Conservation (phyloP, 495 filamentous ascomycete genomes). For the Xylaria longipes region DNA sequence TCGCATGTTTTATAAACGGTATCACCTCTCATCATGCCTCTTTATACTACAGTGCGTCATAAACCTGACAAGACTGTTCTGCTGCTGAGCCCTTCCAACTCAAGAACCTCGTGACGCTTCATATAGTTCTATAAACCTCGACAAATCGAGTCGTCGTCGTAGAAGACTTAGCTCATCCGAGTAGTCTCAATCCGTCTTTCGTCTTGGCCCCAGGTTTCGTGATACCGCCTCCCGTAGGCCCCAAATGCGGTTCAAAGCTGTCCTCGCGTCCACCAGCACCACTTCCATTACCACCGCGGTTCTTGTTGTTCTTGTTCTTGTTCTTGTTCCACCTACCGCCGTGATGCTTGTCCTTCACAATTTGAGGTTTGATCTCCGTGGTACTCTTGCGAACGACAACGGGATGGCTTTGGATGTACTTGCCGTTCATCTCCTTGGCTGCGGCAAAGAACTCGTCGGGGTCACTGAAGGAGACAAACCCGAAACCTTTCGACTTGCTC, state of each 20-base stretch:
- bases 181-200: slow-evolving; percentile 75
- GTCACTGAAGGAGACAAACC: slow-evolving; percentile 94
- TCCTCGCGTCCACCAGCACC: slow-evolving; percentile 39
- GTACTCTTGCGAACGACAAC: slow-evolving; percentile 84
- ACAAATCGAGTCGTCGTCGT: background rate
- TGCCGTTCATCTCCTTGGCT: slow-evolving; percentile 96
- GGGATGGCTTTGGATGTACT: slow-evolving; percentile 98
- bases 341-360: slow-evolving; percentile 41
- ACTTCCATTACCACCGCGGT: slow-evolving; percentile 37
- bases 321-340: slow-evolving; percentile 43
- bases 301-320: slow-evolving; percentile 40
- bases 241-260: slow-evolving; percentile 52
- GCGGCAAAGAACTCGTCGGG: slow-evolving; percentile 95
- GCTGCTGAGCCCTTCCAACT: background rate
- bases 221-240: slow-evolving; percentile 66
- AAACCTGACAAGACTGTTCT: background rate
- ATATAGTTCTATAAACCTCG: background rate
- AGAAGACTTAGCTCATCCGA: slow-evolving; percentile 64
- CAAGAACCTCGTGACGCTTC: background rate
- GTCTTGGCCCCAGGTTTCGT: slow-evolving; percentile 81
- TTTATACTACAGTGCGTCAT: background rate
- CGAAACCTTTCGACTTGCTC: slow-evolving; percentile 93
- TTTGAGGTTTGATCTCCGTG: slow-evolving; percentile 79
- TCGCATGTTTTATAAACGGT: background rate
- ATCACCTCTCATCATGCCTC: background rate